Conservation (phyloP, 2,329 filamentous ascomycete species). For the Penicillium palitans region DNA sequence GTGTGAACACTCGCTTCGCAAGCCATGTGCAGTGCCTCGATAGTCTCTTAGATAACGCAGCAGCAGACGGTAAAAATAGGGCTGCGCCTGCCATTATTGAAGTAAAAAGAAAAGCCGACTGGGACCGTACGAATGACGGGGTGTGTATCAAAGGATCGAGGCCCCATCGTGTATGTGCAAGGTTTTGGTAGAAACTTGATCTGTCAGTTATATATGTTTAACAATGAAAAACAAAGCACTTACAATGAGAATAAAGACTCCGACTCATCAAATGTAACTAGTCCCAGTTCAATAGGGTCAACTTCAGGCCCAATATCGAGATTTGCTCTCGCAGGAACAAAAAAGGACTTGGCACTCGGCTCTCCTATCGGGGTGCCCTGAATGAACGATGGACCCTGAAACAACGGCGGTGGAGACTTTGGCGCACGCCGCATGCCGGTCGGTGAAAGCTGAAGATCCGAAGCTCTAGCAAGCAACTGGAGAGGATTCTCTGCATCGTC, state of each 20-base stretch:
- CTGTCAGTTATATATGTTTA: background rate
- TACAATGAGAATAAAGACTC: slow-evolving; percentile 66
- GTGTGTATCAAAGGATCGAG: slow-evolving; percentile 68
- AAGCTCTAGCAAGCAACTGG: slow-evolving; percentile 70
- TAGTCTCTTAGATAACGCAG: slow-evolving; percentile 64
- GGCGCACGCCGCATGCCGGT: slow-evolving; percentile 26
- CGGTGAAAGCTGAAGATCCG: slow-evolving; percentile 62
- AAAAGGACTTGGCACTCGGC: slow-evolving; percentile 60
- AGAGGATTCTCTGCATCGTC: slow-evolving; percentile 75
- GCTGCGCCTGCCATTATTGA: slow-evolving; percentile 69
- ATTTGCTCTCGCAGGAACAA: slow-evolving; percentile 63
- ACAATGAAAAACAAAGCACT: slow-evolving; percentile 29
- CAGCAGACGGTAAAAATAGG: slow-evolving; percentile 64
- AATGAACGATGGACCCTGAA: slow-evolving; percentile 40
- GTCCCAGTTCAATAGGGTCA: slow-evolving; percentile 68
- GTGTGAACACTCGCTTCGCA: slow-evolving; percentile 61
- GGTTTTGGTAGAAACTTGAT: slow-evolving; percentile 64
- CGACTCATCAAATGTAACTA: slow-evolving; percentile 67
- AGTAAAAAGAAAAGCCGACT: slow-evolving; percentile 70
- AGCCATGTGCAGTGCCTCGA: slow-evolving; percentile 64
- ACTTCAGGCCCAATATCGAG: slow-evolving; percentile 64
- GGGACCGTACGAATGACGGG: slow-evolving; percentile 62
- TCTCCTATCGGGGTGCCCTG: slow-evolving; percentile 11
- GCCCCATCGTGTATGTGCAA: slow-evolving; percentile 73
- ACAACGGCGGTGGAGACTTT: slow-evolving; percentile 28